A percentile compares a stretch with the other conserved stretches of the same genome.
Evolutionary conservation across 129 eudicot genomes (phyloP).

Genomic region (Pulicaria dysenterica): DNA sequence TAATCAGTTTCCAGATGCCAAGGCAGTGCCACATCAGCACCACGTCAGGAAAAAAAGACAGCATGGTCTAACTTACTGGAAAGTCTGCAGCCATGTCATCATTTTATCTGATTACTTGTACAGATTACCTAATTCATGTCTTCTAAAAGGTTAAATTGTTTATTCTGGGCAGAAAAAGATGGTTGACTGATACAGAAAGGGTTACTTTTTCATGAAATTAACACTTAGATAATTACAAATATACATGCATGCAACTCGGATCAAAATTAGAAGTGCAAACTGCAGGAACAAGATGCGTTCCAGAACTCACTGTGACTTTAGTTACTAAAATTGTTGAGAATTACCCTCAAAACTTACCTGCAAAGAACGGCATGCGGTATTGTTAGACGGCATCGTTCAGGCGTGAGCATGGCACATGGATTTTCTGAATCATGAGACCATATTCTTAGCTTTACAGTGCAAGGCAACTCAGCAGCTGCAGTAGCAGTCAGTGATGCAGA

Average conservation of each 20-base stretch:
- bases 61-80: background rate
- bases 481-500: slow-evolving; percentile 59
- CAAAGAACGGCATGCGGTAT: slow-evolving; percentile 81
- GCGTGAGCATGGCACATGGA: slow-evolving; percentile 53
- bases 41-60: background rate
- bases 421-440: slow-evolving; percentile 60
- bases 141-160: background rate
- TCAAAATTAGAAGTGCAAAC: background rate
- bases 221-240: background rate
- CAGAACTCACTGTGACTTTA: background rate
- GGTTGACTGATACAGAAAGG: background rate
- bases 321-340: background rate
- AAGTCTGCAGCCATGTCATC: background rate
- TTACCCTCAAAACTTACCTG: slow-evolving; percentile 41
- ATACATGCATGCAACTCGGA: background rate
- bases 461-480: slow-evolving; percentile 75
- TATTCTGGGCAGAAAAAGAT: background rate
- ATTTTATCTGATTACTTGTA: background rate
- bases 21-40: background rate
- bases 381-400: slow-evolving; percentile 53
- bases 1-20: background rate
- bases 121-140: background rate
- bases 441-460: slow-evolving; percentile 70
- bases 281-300: background rate
- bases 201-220: slow-evolving; percentile 1